These are phyloP conservation scores for Solanum clarkiae DNA, from an alignment of 257 asterid species.

Conservation along the genomic window DNA sequence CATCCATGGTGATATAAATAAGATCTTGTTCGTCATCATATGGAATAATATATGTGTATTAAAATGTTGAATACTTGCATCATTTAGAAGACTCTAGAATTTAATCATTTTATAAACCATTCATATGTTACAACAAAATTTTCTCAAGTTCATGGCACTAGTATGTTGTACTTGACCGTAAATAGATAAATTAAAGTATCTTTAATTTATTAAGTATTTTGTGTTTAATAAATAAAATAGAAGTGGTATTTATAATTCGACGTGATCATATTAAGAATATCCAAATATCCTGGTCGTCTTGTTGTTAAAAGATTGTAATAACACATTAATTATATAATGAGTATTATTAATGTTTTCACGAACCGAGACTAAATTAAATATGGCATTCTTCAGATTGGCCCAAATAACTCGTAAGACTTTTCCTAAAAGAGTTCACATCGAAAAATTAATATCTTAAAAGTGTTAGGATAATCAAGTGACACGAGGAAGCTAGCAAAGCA, in stretches of 20 bases:
- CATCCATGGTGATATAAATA: not conserved
- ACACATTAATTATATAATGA: not conserved
- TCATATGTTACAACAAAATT: not conserved
- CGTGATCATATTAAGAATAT: not conserved
- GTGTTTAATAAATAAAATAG: not conserved
- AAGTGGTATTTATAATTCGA: not conserved
- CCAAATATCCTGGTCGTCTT: not conserved
- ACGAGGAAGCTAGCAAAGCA: too few relatives aligned
- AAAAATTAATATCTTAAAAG: too few relatives aligned
- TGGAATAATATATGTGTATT: not conserved
- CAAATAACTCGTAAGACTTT: not conserved
- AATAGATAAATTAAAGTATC: not conserved
- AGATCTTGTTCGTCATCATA: not conserved
- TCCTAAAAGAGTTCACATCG: too few relatives aligned
- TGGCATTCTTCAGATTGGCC: not conserved
- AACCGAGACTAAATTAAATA: not conserved
- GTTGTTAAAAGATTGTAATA: not conserved
- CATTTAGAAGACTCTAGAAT: not conserved
- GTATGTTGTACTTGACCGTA: not conserved
- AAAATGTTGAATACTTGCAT: not conserved
- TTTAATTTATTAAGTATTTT: not conserved
- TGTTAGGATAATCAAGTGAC: too few relatives aligned
- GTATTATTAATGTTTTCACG: not conserved
- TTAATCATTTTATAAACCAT: not conserved
- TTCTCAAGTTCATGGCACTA: not conserved